Conservation (phyloP, 2,329 filamentous ascomycete species). For the Thelonectria blattea region DNA sequence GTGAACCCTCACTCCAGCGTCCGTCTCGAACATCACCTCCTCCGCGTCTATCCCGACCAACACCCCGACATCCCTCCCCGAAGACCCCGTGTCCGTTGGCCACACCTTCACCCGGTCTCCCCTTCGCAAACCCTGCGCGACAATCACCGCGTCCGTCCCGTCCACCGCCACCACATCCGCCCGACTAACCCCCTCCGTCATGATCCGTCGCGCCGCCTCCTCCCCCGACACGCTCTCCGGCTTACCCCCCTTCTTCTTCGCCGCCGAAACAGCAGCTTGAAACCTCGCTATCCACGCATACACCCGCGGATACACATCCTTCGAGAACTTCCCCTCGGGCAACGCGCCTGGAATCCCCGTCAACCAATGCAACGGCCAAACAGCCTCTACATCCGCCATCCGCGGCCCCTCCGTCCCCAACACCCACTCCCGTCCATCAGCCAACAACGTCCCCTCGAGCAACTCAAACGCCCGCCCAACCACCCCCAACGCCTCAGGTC, state of each 20-base stretch:
- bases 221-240: slow-evolving; percentile 56
- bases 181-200: slow-evolving; percentile 54
- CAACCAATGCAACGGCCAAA: slow-evolving; percentile 74
- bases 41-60: slow-evolving; percentile 58
- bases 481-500: slow-evolving; percentile 63
- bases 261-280: slow-evolving; percentile 51
- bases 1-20: slow-evolving; percentile 60
- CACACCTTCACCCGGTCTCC: slow-evolving; percentile 64
- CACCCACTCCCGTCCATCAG: slow-evolving; percentile 71
- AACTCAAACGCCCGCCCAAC: slow-evolving; percentile 61
- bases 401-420: slow-evolving; percentile 57
- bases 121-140: slow-evolving; percentile 54
- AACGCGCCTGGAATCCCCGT: slow-evolving; percentile 60
- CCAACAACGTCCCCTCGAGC: slow-evolving; percentile 67
- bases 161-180: slow-evolving; percentile 50
- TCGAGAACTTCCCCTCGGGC: slow-evolving; percentile 57
- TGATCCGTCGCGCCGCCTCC: slow-evolving; percentile 58
- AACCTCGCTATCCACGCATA: slow-evolving; percentile 72
- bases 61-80: slow-evolving; percentile 62
- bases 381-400: slow-evolving; percentile 71
- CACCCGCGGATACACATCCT: slow-evolving; percentile 60
- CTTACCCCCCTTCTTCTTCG: slow-evolving; percentile 45
- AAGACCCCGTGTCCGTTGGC: slow-evolving; percentile 67
- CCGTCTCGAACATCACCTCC: slow-evolving; percentile 65
- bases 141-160: slow-evolving; percentile 52